Conservation (phyloP, 169 alveolate genomes). For the Theileria equi region DNA sequence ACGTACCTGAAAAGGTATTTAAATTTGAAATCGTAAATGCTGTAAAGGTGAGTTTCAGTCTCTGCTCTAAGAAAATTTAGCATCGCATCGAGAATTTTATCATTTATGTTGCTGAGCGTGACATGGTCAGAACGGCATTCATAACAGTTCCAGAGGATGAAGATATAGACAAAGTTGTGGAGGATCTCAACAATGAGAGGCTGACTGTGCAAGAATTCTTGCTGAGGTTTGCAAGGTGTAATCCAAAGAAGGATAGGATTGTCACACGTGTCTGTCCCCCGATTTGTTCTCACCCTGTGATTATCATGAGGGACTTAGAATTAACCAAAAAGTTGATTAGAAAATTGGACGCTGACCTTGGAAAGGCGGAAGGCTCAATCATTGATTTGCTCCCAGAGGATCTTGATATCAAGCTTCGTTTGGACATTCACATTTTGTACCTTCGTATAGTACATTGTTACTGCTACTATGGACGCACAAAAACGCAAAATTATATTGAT, state of each 20-base stretch:
- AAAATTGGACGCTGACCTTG: slow-evolving; percentile 55
- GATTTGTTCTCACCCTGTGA: slow-evolving; percentile 58
- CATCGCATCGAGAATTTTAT: slow-evolving; percentile 25
- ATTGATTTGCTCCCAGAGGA: slow-evolving; percentile 40
- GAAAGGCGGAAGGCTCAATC: slow-evolving; percentile 25
- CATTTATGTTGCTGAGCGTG: slow-evolving; percentile 62
- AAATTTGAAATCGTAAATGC: slow-evolving; percentile 37
- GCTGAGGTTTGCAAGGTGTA: slow-evolving; percentile 56
- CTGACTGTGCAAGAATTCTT: slow-evolving; percentile 54
- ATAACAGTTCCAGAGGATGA: slow-evolving; percentile 42
- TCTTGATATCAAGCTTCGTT: slow-evolving; percentile 37
- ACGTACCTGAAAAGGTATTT: slow-evolving; percentile 56
- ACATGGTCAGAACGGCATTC: slow-evolving; percentile 56
- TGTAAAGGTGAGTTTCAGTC: slow-evolving; percentile 24
- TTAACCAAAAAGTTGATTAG: slow-evolving; percentile 42
- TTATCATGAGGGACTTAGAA: slow-evolving; percentile 40
- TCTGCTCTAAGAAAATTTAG: background rate
- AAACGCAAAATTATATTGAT: slow-evolving; percentile 53
- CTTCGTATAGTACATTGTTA: slow-evolving; percentile 60
- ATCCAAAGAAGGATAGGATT: slow-evolving; percentile 47
- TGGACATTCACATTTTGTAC: slow-evolving; percentile 57
- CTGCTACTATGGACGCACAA: slow-evolving; percentile 61
- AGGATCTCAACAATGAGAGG: slow-evolving; percentile 8
- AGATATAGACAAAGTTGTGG: slow-evolving; percentile 36
- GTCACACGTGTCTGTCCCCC: slow-evolving; percentile 63